Conservation (phyloP, 331 rosid species). For the Acacia pycnantha region DNA sequence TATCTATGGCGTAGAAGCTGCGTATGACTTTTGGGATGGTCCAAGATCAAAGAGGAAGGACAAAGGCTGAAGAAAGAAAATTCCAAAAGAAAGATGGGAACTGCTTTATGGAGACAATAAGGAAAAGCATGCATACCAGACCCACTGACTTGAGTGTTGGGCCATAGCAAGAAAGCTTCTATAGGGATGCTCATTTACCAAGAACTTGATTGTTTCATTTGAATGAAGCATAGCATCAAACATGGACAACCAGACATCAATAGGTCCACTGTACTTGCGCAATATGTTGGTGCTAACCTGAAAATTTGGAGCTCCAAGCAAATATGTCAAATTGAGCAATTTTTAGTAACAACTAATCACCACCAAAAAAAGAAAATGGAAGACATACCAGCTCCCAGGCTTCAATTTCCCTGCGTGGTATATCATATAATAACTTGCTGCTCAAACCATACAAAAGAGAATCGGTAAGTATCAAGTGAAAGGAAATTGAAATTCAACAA, state of each 20-base stretch:
- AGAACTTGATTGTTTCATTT: constrained; percentile 55
- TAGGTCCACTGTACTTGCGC: constrained; percentile 85
- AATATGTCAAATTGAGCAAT: constrained; percentile 7
- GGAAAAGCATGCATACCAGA: constrained; percentile 57
- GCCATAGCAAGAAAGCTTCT: constrained; percentile 84
- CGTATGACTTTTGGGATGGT: neutral
- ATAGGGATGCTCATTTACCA: constrained; percentile 55
- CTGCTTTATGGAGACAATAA: constrained; percentile 2
- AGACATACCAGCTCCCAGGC: constrained; percentile 90
- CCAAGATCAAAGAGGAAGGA: constrained; percentile 17
- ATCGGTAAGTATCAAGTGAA: constrained; percentile 16
- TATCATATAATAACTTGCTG: constrained; percentile 57
- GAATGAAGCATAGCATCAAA: constrained; percentile 43
- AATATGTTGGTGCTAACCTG: constrained; percentile 81
- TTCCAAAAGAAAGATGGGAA: neutral
- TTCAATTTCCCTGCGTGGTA: constrained; percentile 48
- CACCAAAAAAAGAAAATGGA: constrained; percentile 16
- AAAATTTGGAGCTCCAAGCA: constrained; percentile 17
- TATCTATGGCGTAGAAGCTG: constrained; percentile 1
- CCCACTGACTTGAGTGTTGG: constrained; percentile 92
- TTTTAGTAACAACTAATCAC: neutral
- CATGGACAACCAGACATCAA: constrained; percentile 76
- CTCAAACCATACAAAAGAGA: constrained; percentile 27
- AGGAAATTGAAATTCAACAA: constrained; percentile 16
- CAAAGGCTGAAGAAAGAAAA: neutral